These are phyloP conservation scores for Quercus variabilis DNA, from an alignment of 306 rosid species.

Conservation along the genomic window DNA sequence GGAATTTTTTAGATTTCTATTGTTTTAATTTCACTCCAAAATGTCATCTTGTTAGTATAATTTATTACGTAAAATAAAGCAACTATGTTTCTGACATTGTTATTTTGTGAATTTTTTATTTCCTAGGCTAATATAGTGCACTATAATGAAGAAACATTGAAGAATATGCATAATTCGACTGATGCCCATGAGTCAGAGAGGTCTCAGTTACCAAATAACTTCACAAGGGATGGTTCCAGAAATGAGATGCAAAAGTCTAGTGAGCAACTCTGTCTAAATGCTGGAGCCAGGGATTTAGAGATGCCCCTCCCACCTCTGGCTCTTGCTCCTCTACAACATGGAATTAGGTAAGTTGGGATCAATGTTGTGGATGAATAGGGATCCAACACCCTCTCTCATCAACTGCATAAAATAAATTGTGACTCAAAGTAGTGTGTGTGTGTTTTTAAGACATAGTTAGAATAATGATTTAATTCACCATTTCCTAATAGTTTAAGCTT, in stretches of 20 bases:
- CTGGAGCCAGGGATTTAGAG: slow-evolving; percentile 59
- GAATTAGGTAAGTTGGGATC: slow-evolving; percentile 63
- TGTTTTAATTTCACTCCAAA: not conserved
- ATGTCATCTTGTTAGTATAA: not conserved
- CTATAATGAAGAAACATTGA: slow-evolving; percentile 66
- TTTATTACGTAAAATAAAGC: not conserved
- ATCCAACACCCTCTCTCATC: not conserved
- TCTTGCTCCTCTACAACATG: slow-evolving; percentile 75
- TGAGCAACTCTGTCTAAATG: slow-evolving; percentile 42
- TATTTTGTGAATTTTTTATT: slow-evolving; percentile 10
- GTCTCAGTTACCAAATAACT: slow-evolving; percentile 47
- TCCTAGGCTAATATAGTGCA: slow-evolving; percentile 79
- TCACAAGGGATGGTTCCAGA: slow-evolving; percentile 45
- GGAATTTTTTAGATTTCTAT: not conserved
- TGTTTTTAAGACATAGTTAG: not conserved
- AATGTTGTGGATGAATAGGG: not conserved
- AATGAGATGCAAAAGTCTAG: slow-evolving; percentile 36
- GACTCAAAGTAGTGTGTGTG: not conserved
- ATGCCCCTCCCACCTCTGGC: slow-evolving; percentile 92
- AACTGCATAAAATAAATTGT: not conserved
- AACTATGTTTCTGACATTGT: slow-evolving; percentile 20
- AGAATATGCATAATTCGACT: slow-evolving; percentile 64
- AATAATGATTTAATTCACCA: too few species aligned
- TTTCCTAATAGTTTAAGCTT: too few species aligned
- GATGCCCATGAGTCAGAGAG: slow-evolving; percentile 47